A percentile compares a stretch with the other conserved stretches of the same genome.
These are phyloP conservation scores for Gossypium schwendimanii DNA, from an alignment of 441 rosid species.

Conservation along the genomic window DNA sequence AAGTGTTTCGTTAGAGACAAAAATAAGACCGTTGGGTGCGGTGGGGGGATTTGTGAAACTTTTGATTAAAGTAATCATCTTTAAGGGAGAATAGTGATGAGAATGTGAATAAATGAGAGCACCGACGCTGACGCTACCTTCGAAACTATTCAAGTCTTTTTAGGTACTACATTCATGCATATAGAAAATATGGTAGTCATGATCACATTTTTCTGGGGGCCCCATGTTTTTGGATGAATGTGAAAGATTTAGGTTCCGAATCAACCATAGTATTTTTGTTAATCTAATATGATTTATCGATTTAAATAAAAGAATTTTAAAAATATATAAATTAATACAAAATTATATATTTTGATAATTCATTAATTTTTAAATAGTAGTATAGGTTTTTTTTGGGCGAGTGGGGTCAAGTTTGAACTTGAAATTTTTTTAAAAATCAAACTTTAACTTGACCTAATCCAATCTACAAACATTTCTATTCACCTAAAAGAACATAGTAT, in stretches of 20 bases:
- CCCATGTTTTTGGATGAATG: background rate
- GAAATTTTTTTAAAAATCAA: too few species aligned
- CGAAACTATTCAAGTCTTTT: background rate
- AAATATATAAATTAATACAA: too few species aligned
- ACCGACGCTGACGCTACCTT: background rate
- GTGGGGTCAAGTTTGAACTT: too few species aligned
- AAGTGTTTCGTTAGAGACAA: background rate
- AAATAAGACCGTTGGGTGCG: background rate
- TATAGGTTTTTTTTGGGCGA: too few species aligned
- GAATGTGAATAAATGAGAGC: background rate
- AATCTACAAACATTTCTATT: too few species aligned
- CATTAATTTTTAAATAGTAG: too few species aligned
- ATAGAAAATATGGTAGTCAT: too few species aligned
- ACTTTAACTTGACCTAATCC: too few species aligned
- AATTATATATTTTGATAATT: too few species aligned
- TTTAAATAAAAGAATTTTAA: background rate
- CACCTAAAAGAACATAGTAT: too few species aligned
- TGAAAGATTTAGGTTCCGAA: background rate
- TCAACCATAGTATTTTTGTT: background rate
- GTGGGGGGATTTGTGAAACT: background rate
- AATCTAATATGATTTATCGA: background rate
- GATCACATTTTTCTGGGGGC: background rate
- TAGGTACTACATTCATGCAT: background rate
- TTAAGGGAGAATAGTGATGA: background rate
- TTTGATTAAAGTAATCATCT: constrained; percentile 3